Evolutionary conservation across 192 early-diverging fungal species (phyloP).

Genomic region (Gonapodya prolifera): DNA sequence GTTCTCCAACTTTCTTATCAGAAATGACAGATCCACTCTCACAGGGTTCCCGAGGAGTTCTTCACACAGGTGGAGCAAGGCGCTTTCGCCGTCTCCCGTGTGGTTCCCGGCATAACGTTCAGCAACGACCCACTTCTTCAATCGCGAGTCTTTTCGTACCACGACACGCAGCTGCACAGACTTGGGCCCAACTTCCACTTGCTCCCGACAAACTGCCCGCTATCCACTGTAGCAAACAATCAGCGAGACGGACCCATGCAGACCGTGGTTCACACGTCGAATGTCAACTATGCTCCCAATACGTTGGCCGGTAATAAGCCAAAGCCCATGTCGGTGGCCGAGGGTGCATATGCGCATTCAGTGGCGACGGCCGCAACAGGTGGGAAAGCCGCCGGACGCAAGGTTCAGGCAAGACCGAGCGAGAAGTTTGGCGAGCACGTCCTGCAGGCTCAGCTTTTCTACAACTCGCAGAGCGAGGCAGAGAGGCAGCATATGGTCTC

Average conservation of each 20-base stretch:
- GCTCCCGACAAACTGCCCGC: slow-evolving; percentile 71
- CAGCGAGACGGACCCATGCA: slow-evolving; percentile 66
- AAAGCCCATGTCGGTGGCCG: neutral
- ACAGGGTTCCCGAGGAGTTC: slow-evolving; percentile 75
- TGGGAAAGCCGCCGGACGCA: neutral
- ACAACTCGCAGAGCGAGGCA: neutral
- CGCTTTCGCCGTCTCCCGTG: slow-evolving; percentile 63
- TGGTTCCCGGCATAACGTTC: slow-evolving; percentile 71
- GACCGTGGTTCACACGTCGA: slow-evolving; percentile 33
- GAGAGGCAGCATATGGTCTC: neutral
- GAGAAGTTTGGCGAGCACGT: neutral
- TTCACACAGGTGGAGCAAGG: slow-evolving; percentile 77
- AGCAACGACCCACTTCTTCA: slow-evolving; percentile 72
- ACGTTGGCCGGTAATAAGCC: too few species aligned
- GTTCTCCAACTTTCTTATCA: too few species aligned
- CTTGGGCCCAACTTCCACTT: slow-evolving; percentile 67
- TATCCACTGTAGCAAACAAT: slow-evolving; percentile 44
- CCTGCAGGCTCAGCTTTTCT: neutral
- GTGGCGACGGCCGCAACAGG: neutral
- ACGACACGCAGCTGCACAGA: slow-evolving; percentile 76
- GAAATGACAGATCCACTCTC: too few species aligned
- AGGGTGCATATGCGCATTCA: neutral
- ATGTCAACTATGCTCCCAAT: neutral
- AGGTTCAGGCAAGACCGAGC: neutral
- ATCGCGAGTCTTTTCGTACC: slow-evolving; percentile 72